A percentile compares a stretch with the other conserved stretches of the same genome.
Conservation (phyloP, 192 early-diverging fungal genomes). For the Cetraspora pellucida region DNA sequence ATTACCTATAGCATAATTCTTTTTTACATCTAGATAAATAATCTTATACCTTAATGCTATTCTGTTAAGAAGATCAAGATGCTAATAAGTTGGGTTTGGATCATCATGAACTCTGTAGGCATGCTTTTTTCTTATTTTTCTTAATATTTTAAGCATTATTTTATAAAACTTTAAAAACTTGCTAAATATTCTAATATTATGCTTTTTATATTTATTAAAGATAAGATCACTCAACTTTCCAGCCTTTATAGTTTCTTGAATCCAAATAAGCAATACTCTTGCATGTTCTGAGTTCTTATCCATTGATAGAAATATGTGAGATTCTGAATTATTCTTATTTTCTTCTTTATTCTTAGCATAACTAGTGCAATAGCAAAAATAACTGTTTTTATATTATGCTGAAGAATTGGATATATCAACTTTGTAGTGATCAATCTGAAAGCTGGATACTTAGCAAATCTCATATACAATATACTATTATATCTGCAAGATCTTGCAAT, state of each 20-base stretch:
- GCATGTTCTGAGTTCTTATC: conserved; percentile 28
- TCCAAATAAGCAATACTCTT: conserved; percentile 31
- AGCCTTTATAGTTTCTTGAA: conserved; percentile 21
- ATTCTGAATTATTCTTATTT: conserved; percentile 15
- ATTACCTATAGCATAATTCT: too few species aligned
- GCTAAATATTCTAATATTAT: not conserved
- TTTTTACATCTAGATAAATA: too few species aligned
- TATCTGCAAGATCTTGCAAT: conserved; percentile 17
- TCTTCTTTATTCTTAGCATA: conserved; percentile 31
- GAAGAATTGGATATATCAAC: not conserved
- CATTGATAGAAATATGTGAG: conserved; percentile 19
- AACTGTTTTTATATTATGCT: conserved; percentile 21
- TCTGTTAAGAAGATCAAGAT: too few species aligned
- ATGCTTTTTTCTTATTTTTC: conserved; percentile 17
- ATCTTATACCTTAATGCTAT: too few species aligned
- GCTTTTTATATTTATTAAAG: conserved; percentile 20
- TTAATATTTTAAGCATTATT: conserved; percentile 14
- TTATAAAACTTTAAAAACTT: conserved; percentile 13
- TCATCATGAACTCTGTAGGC: too few species aligned
- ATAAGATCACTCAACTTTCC: too few species aligned
- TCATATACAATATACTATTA: conserved; percentile 24
- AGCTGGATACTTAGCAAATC: conserved; percentile 12
- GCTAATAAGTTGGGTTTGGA: too few species aligned
- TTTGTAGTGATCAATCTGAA: conserved; percentile 14
- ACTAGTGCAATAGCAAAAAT: conserved; percentile 32